These are phyloP conservation scores for Lindgomyces ingoldianus DNA, from an alignment of 495 filamentous ascomycete species.

Conservation along the genomic window DNA sequence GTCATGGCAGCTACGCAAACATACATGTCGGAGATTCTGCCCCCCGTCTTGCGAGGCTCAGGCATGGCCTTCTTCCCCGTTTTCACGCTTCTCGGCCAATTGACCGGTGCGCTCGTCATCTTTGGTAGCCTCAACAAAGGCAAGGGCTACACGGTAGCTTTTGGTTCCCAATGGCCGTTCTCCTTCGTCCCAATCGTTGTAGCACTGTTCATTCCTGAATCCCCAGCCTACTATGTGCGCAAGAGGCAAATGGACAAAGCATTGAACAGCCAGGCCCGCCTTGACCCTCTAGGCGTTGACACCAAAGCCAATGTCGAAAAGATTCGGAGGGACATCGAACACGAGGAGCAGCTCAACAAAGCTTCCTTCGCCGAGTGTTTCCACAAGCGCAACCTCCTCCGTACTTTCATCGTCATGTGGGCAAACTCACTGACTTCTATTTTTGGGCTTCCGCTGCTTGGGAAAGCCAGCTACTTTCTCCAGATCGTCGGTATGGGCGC, in stretches of 20 bases:
- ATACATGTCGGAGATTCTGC: constrained; percentile 53
- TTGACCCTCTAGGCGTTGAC: constrained; percentile 12
- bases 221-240: constrained; percentile 28
- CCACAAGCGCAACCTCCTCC: constrained; percentile 17
- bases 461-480: constrained; percentile 28
- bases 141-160: constrained; percentile 31
- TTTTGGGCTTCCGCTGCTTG: constrained; percentile 20
- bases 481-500: constrained; percentile 29
- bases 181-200: constrained; percentile 33
- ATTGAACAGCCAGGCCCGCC: constrained; percentile 14
- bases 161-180: constrained; percentile 36
- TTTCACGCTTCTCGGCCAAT: constrained; percentile 51
- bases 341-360: constrained; percentile 4
- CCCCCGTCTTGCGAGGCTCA: constrained; percentile 48
- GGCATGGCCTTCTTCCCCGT: constrained; percentile 51
- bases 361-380: constrained; percentile 24
- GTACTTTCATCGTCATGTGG: constrained; percentile 29
- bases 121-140: constrained; percentile 35
- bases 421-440: constrained; percentile 16
- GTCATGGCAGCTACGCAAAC: constrained; percentile 50
- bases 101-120: constrained; percentile 50
- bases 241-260: constrained; percentile 20
- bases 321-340: constrained; percentile 17
- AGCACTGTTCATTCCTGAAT: constrained; percentile 32
- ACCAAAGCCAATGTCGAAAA: constrained; percentile 12